These are phyloP conservation scores for Mycena leptocephala DNA, from an alignment of 768 basidiomycete species.

Conservation along the genomic window DNA sequence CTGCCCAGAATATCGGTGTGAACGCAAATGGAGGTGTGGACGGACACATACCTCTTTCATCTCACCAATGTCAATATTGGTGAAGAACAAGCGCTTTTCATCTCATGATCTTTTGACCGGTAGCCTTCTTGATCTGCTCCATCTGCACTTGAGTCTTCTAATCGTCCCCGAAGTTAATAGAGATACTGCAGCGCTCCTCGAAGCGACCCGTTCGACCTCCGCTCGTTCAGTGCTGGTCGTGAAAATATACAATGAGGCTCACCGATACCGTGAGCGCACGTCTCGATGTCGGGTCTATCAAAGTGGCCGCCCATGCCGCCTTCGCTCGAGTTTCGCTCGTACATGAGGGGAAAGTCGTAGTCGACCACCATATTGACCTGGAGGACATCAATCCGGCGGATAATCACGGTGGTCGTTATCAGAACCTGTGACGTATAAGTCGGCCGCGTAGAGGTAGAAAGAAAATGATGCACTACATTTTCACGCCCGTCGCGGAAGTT, in stretches of 20 bases:
- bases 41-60: slow-evolving; percentile 87
- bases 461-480: slow-evolving; percentile 69
- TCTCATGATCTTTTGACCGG: slow-evolving; percentile 85
- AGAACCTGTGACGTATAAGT: slow-evolving; percentile 61
- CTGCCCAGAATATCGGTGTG: slow-evolving; percentile 52
- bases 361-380: slow-evolving; percentile 99
- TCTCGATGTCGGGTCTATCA: slow-evolving; percentile 90
- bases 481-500: slow-evolving; percentile 96
- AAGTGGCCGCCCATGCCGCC: slow-evolving; percentile 51
- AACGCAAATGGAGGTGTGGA: slow-evolving; percentile 14
- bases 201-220: slow-evolving; percentile 97
- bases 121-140: slow-evolving; percentile 87
- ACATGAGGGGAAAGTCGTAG: slow-evolving; percentile 94
- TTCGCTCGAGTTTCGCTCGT: slow-evolving; percentile 70
- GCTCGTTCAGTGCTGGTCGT: background rate
- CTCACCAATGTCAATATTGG: slow-evolving; percentile 88
- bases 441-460: background rate
- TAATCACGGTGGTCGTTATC: slow-evolving; percentile 99
- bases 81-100: no score
- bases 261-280: slow-evolving; percentile 99
- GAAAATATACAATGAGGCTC: slow-evolving; percentile 40
- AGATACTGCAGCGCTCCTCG: slow-evolving; percentile 96
- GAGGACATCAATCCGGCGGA: slow-evolving; percentile 97
- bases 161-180: slow-evolving; percentile 98
- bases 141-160: slow-evolving; percentile 90